phyloP scores from a whole-genome alignment of 139 green algal species.

The Auxenochlorella protothecoides region DNA sequence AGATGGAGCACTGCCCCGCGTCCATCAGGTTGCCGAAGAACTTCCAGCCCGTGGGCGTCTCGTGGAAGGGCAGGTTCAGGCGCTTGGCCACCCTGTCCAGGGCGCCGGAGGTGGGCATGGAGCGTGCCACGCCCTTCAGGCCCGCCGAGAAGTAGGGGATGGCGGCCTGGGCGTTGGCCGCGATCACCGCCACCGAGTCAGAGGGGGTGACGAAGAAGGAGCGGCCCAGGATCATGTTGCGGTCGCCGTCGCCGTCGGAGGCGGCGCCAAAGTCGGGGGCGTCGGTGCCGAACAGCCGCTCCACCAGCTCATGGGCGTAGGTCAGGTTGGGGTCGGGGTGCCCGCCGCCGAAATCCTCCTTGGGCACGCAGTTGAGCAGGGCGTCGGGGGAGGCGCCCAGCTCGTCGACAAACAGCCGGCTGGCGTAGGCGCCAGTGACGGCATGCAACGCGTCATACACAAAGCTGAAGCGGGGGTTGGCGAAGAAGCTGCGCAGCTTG shows the following conservation, averaged over 20 bases:
- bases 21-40: constrained; percentile 99
- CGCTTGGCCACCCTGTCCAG: constrained; percentile 85
- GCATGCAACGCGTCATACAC: constrained; percentile 95
- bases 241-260: constrained; percentile 88
- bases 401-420: constrained; percentile 81
- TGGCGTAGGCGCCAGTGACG: constrained; percentile 92
- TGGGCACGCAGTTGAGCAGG: constrained; percentile 25
- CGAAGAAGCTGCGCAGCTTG: constrained; percentile 71
- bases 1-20: constrained; percentile 84
- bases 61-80: constrained; percentile 87
- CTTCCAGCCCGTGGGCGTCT: constrained; percentile 98
- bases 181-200: constrained; percentile 97
- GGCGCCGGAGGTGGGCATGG: constrained; percentile 93
- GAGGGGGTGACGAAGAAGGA: constrained; percentile 96
- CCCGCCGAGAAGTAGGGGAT: constrained; percentile 98
- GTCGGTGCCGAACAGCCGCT: constrained; percentile 52
- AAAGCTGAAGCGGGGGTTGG: constrained; percentile 79
- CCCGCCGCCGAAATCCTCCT: constrained; percentile 88
- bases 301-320: constrained; percentile 94
- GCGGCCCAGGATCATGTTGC: constrained; percentile 98
- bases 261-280: constrained; percentile 65
- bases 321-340: constrained; percentile 99
- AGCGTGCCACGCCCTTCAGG: constrained; percentile 93
- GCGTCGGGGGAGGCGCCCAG: constrained; percentile 46
- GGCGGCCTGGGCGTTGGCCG: constrained; percentile 81